Conservation (phyloP, 495 filamentous ascomycete species). For the Viridothelium virens region DNA sequence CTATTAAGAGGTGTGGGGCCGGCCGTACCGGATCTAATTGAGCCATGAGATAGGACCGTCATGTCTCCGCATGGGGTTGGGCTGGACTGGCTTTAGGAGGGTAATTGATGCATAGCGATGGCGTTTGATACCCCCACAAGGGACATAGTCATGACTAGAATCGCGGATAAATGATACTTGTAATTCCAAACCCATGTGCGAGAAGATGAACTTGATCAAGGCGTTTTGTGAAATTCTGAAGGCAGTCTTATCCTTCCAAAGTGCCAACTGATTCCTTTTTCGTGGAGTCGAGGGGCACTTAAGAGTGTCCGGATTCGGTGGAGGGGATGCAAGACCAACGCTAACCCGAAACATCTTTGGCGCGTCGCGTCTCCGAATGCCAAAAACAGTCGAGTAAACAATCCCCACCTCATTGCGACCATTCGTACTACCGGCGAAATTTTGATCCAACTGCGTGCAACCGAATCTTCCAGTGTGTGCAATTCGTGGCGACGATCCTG, state of each 20-base stretch:
- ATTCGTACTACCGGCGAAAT: not conserved
- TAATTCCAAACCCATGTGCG: too few relatives aligned
- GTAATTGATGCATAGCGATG: constrained; percentile 6
- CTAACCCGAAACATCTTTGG: not conserved
- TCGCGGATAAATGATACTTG: too few relatives aligned
- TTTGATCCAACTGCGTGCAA: not conserved
- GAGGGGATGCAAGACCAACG: not conserved
- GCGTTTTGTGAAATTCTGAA: too few relatives aligned
- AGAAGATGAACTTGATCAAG: too few relatives aligned
- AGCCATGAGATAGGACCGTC: constrained; percentile 18
- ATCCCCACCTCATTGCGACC: not conserved
- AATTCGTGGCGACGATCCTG: not conserved
- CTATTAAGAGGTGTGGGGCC: constrained; percentile 74
- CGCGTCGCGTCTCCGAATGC: not conserved
- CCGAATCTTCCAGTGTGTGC: not conserved
- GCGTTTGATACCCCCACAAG: constrained; percentile 8
- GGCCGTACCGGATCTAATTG: constrained; percentile 45
- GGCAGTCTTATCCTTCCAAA: too few relatives aligned
- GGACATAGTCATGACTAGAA: not conserved
- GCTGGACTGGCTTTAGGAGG: not conserved
- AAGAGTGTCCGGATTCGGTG: too few relatives aligned
- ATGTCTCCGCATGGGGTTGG: not conserved
- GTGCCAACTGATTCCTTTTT: too few relatives aligned
- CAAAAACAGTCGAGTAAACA: not conserved
- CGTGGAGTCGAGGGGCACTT: too few relatives aligned